These are phyloP conservation scores for Nepenthes mirabilis DNA, from an alignment of 148 eudicot genomes.

Conservation along the genomic window DNA sequence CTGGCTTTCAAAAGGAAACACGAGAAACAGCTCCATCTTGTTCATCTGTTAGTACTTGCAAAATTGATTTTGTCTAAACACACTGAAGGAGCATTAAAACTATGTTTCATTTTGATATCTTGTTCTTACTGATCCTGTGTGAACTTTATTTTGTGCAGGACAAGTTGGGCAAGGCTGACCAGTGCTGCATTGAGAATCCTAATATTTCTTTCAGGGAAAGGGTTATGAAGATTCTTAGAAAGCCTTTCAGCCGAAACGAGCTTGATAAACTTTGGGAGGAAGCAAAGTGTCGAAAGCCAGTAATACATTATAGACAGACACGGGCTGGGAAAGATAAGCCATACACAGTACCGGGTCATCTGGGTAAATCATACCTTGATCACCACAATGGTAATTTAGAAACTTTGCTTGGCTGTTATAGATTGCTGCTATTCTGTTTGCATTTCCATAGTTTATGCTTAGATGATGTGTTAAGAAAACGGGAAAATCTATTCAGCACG, in stretches of 20 bases:
- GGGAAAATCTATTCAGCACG: too few species aligned
- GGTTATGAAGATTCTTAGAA: constrained; percentile 11
- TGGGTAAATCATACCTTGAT: constrained; percentile 24
- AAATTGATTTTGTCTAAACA: background rate
- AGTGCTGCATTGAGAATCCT: too few species aligned
- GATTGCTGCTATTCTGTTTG: background rate
- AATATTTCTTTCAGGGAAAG: constrained; percentile 3
- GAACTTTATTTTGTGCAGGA: too few species aligned
- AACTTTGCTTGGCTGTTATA: constrained; percentile 5
- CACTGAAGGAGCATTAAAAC: background rate
- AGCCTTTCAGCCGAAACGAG: constrained; percentile 10
- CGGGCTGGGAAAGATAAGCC: constrained; percentile 13
- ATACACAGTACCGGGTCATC: background rate
- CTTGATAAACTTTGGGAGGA: constrained; percentile 14
- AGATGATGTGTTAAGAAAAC: background rate
- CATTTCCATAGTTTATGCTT: background rate
- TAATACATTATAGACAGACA: constrained; percentile 13
- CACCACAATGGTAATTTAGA: constrained; percentile 22
- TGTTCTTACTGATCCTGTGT: too few species aligned
- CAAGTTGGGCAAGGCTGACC: too few species aligned
- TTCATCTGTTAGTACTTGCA: constrained; percentile 15
- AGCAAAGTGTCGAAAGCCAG: constrained; percentile 8
- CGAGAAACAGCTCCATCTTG: constrained; percentile 3
- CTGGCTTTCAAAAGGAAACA: constrained; percentile 6
- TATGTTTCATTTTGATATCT: too few species aligned